A percentile compares a stretch with the other conserved stretches of the same genome.
Conservation (phyloP, 2,329 filamentous ascomycete species). For the Mycogone perniciosa region DNA sequence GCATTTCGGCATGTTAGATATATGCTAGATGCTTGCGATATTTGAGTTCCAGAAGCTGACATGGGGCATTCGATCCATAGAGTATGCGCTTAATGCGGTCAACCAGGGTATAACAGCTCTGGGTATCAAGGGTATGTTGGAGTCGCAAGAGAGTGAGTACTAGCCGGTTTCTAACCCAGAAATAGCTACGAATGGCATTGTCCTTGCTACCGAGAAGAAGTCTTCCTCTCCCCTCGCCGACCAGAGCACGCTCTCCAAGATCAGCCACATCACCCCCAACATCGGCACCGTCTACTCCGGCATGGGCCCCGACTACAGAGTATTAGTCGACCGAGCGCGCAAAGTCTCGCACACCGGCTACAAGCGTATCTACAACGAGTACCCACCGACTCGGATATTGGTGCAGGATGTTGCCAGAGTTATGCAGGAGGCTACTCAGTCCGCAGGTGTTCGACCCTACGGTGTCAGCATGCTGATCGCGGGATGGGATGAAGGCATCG, state of each 20-base stretch:
- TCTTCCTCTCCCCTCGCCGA: slow-evolving; percentile 96
- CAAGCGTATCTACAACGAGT: slow-evolving; percentile 99
- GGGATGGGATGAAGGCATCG: slow-evolving; percentile 94
- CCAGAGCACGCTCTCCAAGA: slow-evolving; percentile 88
- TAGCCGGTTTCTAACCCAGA: slow-evolving; percentile 17
- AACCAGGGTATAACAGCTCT: slow-evolving; percentile 98
- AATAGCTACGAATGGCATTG: slow-evolving; percentile 93
- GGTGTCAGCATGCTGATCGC: slow-evolving; percentile 93
- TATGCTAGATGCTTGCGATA: not conserved
- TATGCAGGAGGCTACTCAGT: slow-evolving; percentile 98
- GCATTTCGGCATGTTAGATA: not conserved
- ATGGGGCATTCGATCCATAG: slow-evolving; percentile 39
- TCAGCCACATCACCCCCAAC: slow-evolving; percentile 96
- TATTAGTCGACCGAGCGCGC: slow-evolving; percentile 93
- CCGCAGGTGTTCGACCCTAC: slow-evolving; percentile 92
- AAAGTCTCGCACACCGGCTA: slow-evolving; percentile 98
- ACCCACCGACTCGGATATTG: slow-evolving; percentile 98
- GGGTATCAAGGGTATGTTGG: slow-evolving; percentile 81
- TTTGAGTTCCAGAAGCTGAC: slow-evolving; percentile 5
- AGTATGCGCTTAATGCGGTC: slow-evolving; percentile 98
- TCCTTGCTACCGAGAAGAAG: slow-evolving; percentile 99
- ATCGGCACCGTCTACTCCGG: slow-evolving; percentile 99
- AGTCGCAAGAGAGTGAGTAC: not conserved
- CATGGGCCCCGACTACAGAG: slow-evolving; percentile 98
- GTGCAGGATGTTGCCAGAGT: slow-evolving; percentile 96